phyloP scores from a whole-genome alignment of 2,329 filamentous ascomycete genomes.

The Pseudogymnoascus sp. region DNA sequence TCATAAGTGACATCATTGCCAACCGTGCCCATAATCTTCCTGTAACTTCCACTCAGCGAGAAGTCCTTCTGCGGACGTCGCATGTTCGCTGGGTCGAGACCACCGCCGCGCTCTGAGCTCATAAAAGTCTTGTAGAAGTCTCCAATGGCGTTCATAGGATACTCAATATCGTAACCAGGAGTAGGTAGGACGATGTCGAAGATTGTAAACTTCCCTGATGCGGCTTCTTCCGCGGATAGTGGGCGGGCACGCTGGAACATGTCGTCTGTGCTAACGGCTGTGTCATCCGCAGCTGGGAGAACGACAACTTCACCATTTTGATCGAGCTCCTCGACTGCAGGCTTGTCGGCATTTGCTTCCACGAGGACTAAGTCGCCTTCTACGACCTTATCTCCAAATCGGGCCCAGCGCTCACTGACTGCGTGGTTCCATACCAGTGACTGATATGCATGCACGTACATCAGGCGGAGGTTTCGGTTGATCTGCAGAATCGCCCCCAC shows the following conservation, averaged over 20 bases:
- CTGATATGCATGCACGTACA: slow-evolving; percentile 97
- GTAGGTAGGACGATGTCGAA: slow-evolving; percentile 85
- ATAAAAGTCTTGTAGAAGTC: slow-evolving; percentile 82
- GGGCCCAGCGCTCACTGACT: slow-evolving; percentile 70
- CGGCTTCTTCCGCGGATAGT: slow-evolving; percentile 69
- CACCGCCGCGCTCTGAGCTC: slow-evolving; percentile 67
- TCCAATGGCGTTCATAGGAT: slow-evolving; percentile 77
- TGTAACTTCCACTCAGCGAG: slow-evolving; percentile 80
- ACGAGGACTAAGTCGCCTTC: slow-evolving; percentile 63
- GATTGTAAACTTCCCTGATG: slow-evolving; percentile 68
- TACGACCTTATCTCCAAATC: slow-evolving; percentile 65
- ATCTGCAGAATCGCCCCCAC: slow-evolving; percentile 75
- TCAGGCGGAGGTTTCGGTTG: slow-evolving; percentile 72
- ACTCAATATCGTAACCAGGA: slow-evolving; percentile 85
- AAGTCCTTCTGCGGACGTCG: slow-evolving; percentile 77
- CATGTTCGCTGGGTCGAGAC: slow-evolving; percentile 79
- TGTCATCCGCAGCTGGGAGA: slow-evolving; percentile 49
- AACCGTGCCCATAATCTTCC: slow-evolving; percentile 70
- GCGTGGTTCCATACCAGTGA: slow-evolving; percentile 89
- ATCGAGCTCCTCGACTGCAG: slow-evolving; percentile 27
- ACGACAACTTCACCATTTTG: slow-evolving; percentile 37
- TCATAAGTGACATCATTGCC: slow-evolving; percentile 55
- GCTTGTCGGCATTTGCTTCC: slow-evolving; percentile 18
- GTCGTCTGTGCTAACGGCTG: slow-evolving; percentile 44
- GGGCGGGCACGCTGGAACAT: slow-evolving; percentile 62